These are phyloP conservation scores for Citrus unshiu DNA, from an alignment of 345 rosid genomes.

Conservation along the genomic window DNA sequence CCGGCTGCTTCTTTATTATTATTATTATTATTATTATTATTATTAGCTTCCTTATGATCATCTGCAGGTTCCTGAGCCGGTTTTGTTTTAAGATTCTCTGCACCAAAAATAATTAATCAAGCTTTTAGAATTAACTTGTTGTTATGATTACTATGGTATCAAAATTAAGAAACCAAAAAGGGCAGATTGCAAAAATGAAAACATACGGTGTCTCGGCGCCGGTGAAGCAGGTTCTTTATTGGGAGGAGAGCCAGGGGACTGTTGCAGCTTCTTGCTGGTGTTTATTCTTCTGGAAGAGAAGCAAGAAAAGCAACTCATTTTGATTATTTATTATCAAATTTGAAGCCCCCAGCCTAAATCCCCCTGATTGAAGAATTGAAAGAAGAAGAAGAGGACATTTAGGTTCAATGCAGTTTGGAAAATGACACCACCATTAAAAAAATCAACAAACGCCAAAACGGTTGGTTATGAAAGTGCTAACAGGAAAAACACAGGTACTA, in stretches of 20 bases:
- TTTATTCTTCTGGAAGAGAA: conserved; percentile 41
- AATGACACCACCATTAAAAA: not conserved
- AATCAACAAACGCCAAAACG: not conserved
- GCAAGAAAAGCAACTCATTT: conserved; percentile 82
- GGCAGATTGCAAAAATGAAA: not conserved
- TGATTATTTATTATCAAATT: not conserved
- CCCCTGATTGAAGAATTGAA: not conserved
- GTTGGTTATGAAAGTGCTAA: not conserved
- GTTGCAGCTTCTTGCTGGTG: conserved; percentile 21
- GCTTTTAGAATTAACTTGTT: not conserved
- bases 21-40: not conserved
- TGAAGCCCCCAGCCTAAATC: not conserved
- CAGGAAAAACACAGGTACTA: not conserved
- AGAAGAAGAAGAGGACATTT: not conserved
- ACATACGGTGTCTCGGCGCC: conserved; percentile 17
- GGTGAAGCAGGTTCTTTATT: conserved; percentile 15
- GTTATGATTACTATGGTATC: no score
- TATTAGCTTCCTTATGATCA: conserved; percentile 16
- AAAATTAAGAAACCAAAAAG: no score
- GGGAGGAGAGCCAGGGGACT: conserved; percentile 2
- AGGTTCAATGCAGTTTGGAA: not conserved
- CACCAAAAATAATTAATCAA: not conserved
- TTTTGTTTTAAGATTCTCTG: conserved; percentile 25
- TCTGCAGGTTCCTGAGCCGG: not conserved
- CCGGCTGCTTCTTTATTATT: conserved; percentile 18